phyloP scores from a whole-genome alignment of 2,329 filamentous ascomycete genomes.

The Phyllosticta ampelicida region DNA sequence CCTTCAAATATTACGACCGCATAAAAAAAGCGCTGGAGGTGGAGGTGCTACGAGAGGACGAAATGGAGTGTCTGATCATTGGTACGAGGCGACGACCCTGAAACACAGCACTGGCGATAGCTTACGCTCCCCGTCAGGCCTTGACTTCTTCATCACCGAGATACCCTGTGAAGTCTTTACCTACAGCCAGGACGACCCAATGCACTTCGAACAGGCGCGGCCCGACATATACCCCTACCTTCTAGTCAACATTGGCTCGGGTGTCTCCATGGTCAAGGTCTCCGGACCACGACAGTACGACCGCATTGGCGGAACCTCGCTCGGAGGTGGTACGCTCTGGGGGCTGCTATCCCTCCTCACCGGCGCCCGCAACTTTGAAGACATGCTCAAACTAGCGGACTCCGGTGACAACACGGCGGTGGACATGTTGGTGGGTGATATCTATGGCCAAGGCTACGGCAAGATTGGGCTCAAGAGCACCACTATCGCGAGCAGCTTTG shows the following conservation, averaged over 20 bases:
- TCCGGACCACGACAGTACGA: slow-evolving; percentile 77
- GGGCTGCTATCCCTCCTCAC: slow-evolving; percentile 84
- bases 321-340: slow-evolving; percentile 97
- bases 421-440: slow-evolving; percentile 95
- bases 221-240: slow-evolving; percentile 92
- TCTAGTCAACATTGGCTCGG: slow-evolving; percentile 94
- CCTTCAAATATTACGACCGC: slow-evolving; percentile 93
- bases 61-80: slow-evolving; percentile 98
- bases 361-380: slow-evolving; percentile 89
- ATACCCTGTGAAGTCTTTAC: slow-evolving; percentile 96
- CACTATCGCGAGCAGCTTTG: slow-evolving; percentile 91
- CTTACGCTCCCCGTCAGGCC: slow-evolving; percentile 41
- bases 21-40: slow-evolving; percentile 75
- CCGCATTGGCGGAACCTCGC: slow-evolving; percentile 86
- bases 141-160: slow-evolving; percentile 98
- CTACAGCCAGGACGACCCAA: slow-evolving; percentile 72
- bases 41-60: slow-evolving; percentile 83
- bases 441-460: slow-evolving; percentile 90
- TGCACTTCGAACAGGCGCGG: slow-evolving; percentile 71
- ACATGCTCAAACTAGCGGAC: slow-evolving; percentile 89
- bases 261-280: slow-evolving; percentile 95
- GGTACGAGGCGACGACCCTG: slow-evolving; percentile 42
- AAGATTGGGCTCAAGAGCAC: slow-evolving; percentile 95
- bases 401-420: slow-evolving; percentile 85
- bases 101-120: neutral